These are phyloP conservation scores for Wallacemonas sp. DNA, from an alignment of 208 protist genomes.

Conservation along the genomic window DNA sequence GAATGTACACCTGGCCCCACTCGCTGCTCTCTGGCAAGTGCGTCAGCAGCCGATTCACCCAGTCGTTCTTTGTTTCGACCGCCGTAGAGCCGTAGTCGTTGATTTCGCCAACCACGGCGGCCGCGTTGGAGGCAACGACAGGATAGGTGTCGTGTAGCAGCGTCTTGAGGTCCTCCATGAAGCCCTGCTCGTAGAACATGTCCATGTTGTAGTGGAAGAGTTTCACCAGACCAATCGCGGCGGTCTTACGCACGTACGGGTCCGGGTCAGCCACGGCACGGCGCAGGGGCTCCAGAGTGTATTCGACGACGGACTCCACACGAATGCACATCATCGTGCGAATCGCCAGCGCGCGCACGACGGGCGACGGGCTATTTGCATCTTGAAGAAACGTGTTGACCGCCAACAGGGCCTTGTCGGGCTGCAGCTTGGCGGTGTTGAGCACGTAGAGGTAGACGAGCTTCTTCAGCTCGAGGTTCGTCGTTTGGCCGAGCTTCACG, in stretches of 20 bases:
- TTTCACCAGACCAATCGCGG: constrained; percentile 98
- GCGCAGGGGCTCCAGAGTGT: constrained; percentile 97
- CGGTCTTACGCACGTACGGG: constrained; percentile 99
- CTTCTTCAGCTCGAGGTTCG: constrained; percentile 99
- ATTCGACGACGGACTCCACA: constrained; percentile 97
- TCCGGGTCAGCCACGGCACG: constrained; percentile 93
- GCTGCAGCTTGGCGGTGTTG: constrained; percentile 98
- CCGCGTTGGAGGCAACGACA: constrained; percentile 98
- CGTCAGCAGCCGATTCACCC: constrained; percentile 94
- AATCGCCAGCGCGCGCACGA: constrained; percentile 98
- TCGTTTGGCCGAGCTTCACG: constrained; percentile 97
- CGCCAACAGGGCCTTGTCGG: constrained; percentile 98
- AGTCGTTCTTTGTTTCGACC: constrained; percentile 67
- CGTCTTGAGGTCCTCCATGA: constrained; percentile 83
- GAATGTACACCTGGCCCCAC: constrained; percentile 98
- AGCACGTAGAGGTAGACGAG: constrained; percentile 99
- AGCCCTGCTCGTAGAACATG: constrained; percentile 94
- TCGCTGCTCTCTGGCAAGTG: constrained; percentile 97
- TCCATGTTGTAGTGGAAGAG: constrained; percentile 98
- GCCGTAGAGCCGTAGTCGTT: constrained; percentile 50
- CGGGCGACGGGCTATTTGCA: constrained; percentile 91
- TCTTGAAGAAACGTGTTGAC: constrained; percentile 99
- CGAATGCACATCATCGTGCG: constrained; percentile 99
- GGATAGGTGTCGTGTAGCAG: constrained; percentile 97
- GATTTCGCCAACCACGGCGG: constrained; percentile 96